Evolutionary conservation across 129 eudicot species (phyloP).

Genomic region (Sambucus nigra): DNA sequence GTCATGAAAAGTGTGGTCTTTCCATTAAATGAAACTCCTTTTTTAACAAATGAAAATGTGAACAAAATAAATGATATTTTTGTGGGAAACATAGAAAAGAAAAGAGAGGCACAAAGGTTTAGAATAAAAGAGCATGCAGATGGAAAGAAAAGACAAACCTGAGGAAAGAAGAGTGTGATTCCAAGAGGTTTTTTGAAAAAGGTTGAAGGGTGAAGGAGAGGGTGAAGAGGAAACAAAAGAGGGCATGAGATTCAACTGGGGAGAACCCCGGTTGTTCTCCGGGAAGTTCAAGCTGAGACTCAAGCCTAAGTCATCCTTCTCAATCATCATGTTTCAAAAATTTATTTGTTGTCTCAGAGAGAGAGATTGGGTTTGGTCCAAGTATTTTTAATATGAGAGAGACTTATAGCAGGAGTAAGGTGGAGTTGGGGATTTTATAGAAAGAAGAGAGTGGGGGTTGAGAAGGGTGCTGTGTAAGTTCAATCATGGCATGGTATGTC

Average conservation of each 20-base stretch:
- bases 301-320: conserved; percentile 42
- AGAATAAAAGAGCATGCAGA: not conserved
- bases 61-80: not conserved
- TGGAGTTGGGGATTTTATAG: conserved; percentile 29
- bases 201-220: conserved; percentile 24
- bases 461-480: not conserved
- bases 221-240: conserved; percentile 14
- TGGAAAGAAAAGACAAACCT: not conserved
- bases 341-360: not conserved
- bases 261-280: conserved; percentile 16
- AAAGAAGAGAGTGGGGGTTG: conserved; percentile 5
- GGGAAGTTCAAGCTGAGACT: conserved; percentile 47
- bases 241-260: conserved; percentile 44
- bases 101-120: not conserved
- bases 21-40: not conserved
- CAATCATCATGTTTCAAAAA: conserved; percentile 24
- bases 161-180: conserved; percentile 16
- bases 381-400: not conserved
- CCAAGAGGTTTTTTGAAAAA: conserved; percentile 31
- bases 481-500: not conserved
- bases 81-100: not conserved
- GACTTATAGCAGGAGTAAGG: conserved; percentile 1
- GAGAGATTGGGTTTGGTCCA: not conserved
- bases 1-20: not conserved
- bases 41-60: not conserved